Base-by-base conservation (phyloP, 1,284 basidiomycete genomes). In the Cutaneotrichosporon dermatis region DNA sequence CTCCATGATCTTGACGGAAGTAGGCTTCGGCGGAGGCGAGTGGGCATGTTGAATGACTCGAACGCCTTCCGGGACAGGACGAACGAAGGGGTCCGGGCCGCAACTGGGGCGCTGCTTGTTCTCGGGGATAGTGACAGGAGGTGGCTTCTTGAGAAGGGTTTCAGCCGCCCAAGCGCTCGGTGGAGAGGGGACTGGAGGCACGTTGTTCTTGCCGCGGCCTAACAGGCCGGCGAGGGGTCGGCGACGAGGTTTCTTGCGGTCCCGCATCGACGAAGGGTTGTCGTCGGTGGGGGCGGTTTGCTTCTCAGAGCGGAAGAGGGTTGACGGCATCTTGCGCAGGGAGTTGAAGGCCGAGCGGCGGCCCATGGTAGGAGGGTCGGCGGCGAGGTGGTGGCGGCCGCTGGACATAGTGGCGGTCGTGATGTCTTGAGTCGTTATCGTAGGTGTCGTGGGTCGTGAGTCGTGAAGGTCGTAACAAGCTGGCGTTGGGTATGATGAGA, bases 1-100 rank as follows among this genome's bases (percentile, higher is more conserved):
- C 10, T 59, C 40, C 33, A 54, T 41, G 9, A 44, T 54, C 54
- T 66, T 63, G 40, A 55, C 52, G 9, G 66, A 64, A 4, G 63
- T 60, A 50, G 7, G 55, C 55, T 39, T 55, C 51, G 25, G 51
- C 51, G 13, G 59, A 45, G 35, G 66, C 50, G 6, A 58, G 46
- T 7, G 68, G 60, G 15, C 63, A 16, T 43, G 40, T 10, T 42
- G 52, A 12, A 43, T 64, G 3, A 71, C 63, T 16, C 67, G 61
- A 5, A 68, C 73, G 7, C 72, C 71, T 13, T 62, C 52, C 25
- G 25, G 25, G 25, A 25, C 25, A 2, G 46, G 39, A 6, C 69
- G 54, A 4, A 59, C 57, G 45, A 76, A 76, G 2, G 74, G 74
- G 43, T 76, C 74, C 35, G 68, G 70, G 9, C 69, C 69, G 51